Evolutionary conservation across 495 filamentous ascomycete species (phyloP).

Genomic region (Daldinia childiae): DNA sequence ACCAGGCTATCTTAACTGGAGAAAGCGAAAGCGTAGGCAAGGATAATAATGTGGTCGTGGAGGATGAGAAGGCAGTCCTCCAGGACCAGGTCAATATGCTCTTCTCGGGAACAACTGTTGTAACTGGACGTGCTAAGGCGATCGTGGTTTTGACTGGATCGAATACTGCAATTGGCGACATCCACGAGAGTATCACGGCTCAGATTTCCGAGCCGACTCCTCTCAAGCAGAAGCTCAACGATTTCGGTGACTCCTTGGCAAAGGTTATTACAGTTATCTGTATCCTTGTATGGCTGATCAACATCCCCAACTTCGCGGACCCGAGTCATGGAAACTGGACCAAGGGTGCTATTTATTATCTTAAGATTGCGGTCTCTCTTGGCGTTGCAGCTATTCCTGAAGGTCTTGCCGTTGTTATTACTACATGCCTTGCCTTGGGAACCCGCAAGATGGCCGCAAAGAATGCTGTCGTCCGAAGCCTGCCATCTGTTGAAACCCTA

Average conservation of each 20-base stretch:
- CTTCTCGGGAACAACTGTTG: constrained; percentile 97
- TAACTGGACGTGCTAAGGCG: constrained; percentile 92
- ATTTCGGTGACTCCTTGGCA: constrained; percentile 95
- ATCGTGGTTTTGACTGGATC: constrained; percentile 91
- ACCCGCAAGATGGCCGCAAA: constrained; percentile 98
- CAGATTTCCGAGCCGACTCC: constrained; percentile 99
- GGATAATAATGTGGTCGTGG: constrained; percentile 69
- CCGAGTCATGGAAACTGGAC: constrained; percentile 92
- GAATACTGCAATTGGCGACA: constrained; percentile 96
- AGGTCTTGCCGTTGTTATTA: constrained; percentile 96
- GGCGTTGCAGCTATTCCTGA: constrained; percentile 98
- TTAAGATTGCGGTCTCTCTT: constrained; percentile 99
- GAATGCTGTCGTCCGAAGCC: constrained; percentile 94
- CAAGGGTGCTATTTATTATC: constrained; percentile 98
- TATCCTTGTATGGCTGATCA: constrained; percentile 96
- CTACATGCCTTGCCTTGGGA: constrained; percentile 92
- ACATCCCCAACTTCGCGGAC: constrained; percentile 95
- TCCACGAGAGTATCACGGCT: constrained; percentile 96
- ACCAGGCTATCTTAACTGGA: constrained; percentile 97
- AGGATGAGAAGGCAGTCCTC: constrained; percentile 87
- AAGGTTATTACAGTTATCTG: constrained; percentile 99
- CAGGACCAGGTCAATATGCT: constrained; percentile 98
- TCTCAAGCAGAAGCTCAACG: constrained; percentile 97
- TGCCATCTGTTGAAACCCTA: constrained; percentile 96
- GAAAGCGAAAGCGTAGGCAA: constrained; percentile 98